Base-by-base conservation (phyloP, 1,284 basidiomycete species). In the Trichosporon sp. region DNA sequence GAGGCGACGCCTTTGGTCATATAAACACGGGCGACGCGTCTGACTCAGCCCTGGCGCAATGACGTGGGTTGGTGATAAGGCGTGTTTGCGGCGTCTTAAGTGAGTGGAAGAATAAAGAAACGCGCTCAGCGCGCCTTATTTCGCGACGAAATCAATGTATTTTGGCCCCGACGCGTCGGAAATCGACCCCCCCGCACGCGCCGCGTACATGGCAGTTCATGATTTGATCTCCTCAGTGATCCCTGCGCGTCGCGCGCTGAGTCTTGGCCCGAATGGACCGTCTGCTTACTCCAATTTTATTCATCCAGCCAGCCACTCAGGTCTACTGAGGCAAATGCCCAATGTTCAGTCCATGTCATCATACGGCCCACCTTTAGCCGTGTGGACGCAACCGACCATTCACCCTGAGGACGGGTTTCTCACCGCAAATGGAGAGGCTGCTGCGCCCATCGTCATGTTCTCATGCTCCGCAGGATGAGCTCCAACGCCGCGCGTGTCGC, bases 281-380 rank as follows among this genome's bases (percentile, higher is more conserved):
- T 14, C 16, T 7, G n/a, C 14, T 19, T 16, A 19, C 37, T 44
- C 49, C 49, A 54, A 25, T 29, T 25, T 14, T 27, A 29, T 54
- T 54, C 49, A 29, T 54, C 31, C 49, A 54, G 25, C 49, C 49
- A 54, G 49, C 49, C 49, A 54, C 49, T 54, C 49, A 54, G 49
- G 49, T 54, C 49, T n/a, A 4, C 14, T 27, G 21, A 27, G 49
- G 25, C 49, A n/a, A 27, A 23, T 54, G 25, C 10, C 49, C 49
- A 29, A 54, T 54, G 21, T n/a, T n/a, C 44, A 44, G 3, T 11
- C 11, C 37, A 46, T 46, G 49, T 54, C 49, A 54, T 54, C 49
- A 54, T 29, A n/a, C 34, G 49, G 49, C 49, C 46, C 27, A 29
- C 49, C 14, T 16, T 31, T 29, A 29, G 16, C 49, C 49, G 49